Evolutionary conservation across 2,329 filamentous ascomycete genomes (phyloP), one percentile per base, ranked within the genome.

Genomic region (Phialophora verrucosa): DNA sequence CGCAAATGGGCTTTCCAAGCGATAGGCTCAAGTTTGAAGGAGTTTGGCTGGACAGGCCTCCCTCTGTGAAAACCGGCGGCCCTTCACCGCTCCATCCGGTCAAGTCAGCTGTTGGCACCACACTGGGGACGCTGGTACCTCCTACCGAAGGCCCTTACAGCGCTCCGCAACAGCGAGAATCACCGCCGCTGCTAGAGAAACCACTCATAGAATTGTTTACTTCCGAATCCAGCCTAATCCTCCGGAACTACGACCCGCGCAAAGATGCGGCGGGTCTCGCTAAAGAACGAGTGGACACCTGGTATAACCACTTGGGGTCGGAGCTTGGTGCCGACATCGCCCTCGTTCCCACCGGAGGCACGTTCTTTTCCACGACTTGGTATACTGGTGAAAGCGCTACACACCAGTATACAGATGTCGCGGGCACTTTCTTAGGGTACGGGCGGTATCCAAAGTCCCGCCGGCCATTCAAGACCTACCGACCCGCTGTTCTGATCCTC

Each of bases 401-500:
- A 31, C 8, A 1, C 1, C 4, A 8, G 5, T 11, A 1, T 47
- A 23, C 17, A 49, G 0, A 2, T 4, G 20, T 11, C 20, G 44
- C 77, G 27, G 61, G 70, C 6, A 75, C 76, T 58, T 78, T 74
- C 49, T 35, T 35, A 54, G 66, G 5, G 7, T 10, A 10, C 7
- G 7, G 1, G 8, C 31, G 31, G 8, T 10, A 31, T 31, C 10
- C 31, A 10, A 10, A 10, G 8, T 72, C 74, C 27, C 71, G 75
- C 23, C 79, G 78, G 78, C 65, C 70, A n/a, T 79, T 79, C 60
- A 67, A 73, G 57, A 65, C 68, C n/a, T 76, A 77, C 64, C 60
- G 73, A 23, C 77, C 77, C 27, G 74, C 77, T 68, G 72, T 77
- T 17, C 73, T 79, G 64, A 74, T 78, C 69, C 42, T 71, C 8